Conservation (phyloP, 2,329 filamentous ascomycete species). For the Amylocarpus encephaloides region DNA sequence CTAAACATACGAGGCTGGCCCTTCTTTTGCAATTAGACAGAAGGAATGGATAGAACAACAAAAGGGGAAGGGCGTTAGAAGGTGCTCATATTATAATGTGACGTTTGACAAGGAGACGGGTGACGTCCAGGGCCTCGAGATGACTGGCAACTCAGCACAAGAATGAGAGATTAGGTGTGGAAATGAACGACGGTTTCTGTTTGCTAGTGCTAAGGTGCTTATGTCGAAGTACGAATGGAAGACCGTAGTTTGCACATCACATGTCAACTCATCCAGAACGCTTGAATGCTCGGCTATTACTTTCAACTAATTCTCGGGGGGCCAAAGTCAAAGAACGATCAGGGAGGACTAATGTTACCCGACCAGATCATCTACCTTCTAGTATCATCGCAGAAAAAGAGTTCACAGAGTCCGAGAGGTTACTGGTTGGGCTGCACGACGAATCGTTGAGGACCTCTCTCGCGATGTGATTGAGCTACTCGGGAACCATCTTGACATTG, state of each 20-base stretch:
- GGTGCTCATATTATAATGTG: slow-evolving; percentile 3
- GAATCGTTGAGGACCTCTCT: slow-evolving; percentile 40
- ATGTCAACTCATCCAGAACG: slow-evolving; percentile 11
- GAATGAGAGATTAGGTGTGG: slow-evolving; percentile 9
- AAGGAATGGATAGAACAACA: too few relatives aligned
- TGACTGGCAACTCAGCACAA: not conserved
- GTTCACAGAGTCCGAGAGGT: not conserved
- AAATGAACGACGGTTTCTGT: not conserved
- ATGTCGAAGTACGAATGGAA: too few relatives aligned
- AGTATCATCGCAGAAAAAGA: not conserved
- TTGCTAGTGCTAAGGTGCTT: too few relatives aligned
- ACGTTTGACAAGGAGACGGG: slow-evolving; percentile 9
- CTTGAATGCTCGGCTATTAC: slow-evolving; percentile 8
- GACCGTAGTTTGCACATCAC: slow-evolving; percentile 13
- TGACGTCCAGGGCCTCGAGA: slow-evolving; percentile 8
- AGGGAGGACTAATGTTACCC: slow-evolving; percentile 4
- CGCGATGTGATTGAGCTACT: slow-evolving; percentile 39
- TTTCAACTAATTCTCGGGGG: not conserved
- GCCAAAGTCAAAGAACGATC: not conserved
- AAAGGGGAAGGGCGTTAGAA: not conserved
- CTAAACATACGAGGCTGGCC: too few relatives aligned
- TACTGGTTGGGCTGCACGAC: not conserved
- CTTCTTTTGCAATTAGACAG: too few relatives aligned
- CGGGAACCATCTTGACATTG: slow-evolving; percentile 37
- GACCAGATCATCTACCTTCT: slow-evolving; percentile 7